Conservation (phyloP, 257 asterid genomes). For the Fraxinus cuspidata region DNA sequence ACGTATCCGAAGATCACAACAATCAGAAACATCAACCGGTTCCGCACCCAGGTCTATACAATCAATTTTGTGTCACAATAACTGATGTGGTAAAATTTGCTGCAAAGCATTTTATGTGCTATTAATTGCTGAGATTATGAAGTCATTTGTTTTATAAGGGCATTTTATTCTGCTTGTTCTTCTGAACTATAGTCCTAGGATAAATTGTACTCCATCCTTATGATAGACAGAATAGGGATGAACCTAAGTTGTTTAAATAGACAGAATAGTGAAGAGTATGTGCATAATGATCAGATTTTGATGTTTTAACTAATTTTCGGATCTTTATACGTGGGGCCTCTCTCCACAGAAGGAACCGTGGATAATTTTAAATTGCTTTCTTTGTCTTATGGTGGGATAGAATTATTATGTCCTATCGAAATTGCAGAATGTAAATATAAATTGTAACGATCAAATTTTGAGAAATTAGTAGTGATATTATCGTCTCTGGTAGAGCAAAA, state of each 20-base stretch:
- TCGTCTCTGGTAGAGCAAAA: background rate
- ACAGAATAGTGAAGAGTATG: background rate
- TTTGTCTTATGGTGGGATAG: background rate
- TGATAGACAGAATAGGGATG: background rate
- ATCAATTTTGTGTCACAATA: constrained; percentile 10
- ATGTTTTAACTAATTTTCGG: background rate
- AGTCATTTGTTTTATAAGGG: background rate
- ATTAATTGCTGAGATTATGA: constrained; percentile 19
- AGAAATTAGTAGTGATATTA: background rate
- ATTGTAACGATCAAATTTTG: background rate
- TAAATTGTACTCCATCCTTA: background rate
- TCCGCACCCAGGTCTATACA: constrained; percentile 72
- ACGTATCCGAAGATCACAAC: constrained; percentile 92
- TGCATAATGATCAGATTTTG: background rate
- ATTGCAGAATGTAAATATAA: background rate
- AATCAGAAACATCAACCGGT: constrained; percentile 69
- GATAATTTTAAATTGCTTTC: background rate
- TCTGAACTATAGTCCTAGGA: background rate
- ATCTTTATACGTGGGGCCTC: background rate
- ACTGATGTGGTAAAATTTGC: constrained; percentile 5
- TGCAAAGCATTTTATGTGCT: background rate
- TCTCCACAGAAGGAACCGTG: background rate
- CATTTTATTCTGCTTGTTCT: constrained; percentile 1
- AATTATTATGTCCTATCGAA: background rate
- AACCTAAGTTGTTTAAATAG: background rate